Evolutionary conservation across 2,329 filamentous ascomycete species (phyloP), one percentile per base, ranked within the genome.

Genomic region (Eurotiales sp.): DNA sequence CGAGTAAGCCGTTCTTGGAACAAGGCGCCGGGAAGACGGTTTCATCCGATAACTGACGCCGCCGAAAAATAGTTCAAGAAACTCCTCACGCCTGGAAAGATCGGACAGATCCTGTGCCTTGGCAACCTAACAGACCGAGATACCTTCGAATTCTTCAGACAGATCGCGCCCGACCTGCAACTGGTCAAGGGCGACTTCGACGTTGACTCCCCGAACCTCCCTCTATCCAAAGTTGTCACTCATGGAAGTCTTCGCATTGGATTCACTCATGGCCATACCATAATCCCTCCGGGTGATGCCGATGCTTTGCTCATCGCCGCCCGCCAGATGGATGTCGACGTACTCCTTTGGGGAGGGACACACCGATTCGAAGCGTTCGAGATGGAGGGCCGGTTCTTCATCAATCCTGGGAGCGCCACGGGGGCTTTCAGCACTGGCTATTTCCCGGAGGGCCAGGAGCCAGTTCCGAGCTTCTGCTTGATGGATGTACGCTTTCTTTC

Each of bases 391-490:
- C 83, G 85, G 61, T 87, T 87, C 72, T 87, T 87, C 64, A 77
- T 87, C 47, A 87, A 86, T 59, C 84, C 84, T 0, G 84, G 84
- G 23, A 84, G 80, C 65, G 84, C 83, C 2, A 87, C 84, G 3
- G 84, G 84, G 0, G 84, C 84, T 2, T 79, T 84, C 69, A 82
- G 77, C 53, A 81, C 79, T 11, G 76, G 77, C 12, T 83, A 78
- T 72, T 81, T 79, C 74, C 66, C 74, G 2, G 77, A 78, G 39
- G 78, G 73, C 27, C 80, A 88, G 64, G 87, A 92, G 50, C 87
- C 87, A 21, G 85, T 85, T 51, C 92, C 92, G 22, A 96, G 90
- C 68, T 96, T 97, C 72, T 96, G 93, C 65, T 74, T 97, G 69
- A 96, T 97, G 92, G 92, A 97, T 80, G 91, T 96, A 71, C 76